These are phyloP conservation scores for Bacterosira constricta DNA, from an alignment of 108 stramenopile genomes.

Conservation along the genomic window DNA sequence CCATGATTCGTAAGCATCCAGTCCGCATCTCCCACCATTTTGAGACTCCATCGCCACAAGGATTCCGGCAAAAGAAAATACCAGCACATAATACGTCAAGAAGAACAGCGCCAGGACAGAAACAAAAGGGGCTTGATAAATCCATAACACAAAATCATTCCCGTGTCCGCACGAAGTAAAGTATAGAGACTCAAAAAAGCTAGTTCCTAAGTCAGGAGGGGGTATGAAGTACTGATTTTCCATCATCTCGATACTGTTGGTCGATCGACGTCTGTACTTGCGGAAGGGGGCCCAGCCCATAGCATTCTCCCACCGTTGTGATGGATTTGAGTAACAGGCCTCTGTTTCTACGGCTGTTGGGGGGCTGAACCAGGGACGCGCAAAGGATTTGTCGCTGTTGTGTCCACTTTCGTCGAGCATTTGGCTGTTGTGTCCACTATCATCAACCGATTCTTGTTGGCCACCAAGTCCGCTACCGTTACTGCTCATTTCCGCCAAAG, in stretches of 20 bases:
- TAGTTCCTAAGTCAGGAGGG: conserved; percentile 18
- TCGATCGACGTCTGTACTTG: background rate
- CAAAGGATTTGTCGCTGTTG: too few species aligned
- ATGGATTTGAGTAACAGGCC: too few species aligned
- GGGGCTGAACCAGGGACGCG: too few species aligned
- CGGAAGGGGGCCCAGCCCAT: too few species aligned
- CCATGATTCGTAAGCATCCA: conserved; percentile 1
- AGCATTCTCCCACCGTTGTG: too few species aligned
- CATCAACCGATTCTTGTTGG: too few species aligned
- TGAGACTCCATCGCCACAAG: conserved; percentile 8
- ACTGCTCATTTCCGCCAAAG: too few species aligned
- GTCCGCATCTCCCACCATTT: conserved; percentile 20
- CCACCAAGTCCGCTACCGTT: too few species aligned
- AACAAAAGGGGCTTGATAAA: conserved; percentile 33
- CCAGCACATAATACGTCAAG: conserved; percentile 13
- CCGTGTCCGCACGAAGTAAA: conserved; percentile 12
- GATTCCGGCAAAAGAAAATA: conserved; percentile 21
- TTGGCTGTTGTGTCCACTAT: too few species aligned
- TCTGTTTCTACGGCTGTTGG: too few species aligned
- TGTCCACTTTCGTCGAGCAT: too few species aligned
- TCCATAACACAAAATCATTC: conserved; percentile 29
- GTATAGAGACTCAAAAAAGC: background rate
- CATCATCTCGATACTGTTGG: conserved; percentile 8
- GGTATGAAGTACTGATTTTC: conserved; percentile 34
- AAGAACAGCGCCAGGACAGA: conserved; percentile 9